A percentile compares a stretch with the other conserved stretches of the same genome.
Conservation (phyloP, 148 eudicot genomes). For the Simmondsia chinensis region DNA sequence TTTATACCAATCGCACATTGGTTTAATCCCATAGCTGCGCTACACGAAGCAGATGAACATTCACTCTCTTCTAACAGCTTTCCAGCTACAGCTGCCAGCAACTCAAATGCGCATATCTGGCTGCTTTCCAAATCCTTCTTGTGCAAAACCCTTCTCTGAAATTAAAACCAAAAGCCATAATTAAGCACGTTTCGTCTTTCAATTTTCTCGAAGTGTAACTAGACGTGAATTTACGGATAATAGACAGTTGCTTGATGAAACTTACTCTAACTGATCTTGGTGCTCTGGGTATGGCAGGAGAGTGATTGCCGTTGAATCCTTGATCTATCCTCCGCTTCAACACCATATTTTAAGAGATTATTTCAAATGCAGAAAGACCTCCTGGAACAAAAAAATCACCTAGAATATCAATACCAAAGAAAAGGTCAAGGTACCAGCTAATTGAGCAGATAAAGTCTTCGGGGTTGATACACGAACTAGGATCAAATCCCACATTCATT, state of each 20-base stretch:
- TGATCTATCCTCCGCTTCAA: slow-evolving; percentile 51
- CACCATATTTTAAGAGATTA: slow-evolving; percentile 87
- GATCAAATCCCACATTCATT: no score
- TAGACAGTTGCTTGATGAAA: no score
- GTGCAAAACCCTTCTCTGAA: slow-evolving; percentile 41
- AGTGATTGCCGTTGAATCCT: slow-evolving; percentile 45
- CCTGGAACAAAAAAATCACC: no score
- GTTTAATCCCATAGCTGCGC: slow-evolving; percentile 45
- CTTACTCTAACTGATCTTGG: slow-evolving; percentile 90
- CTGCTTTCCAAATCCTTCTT: slow-evolving; percentile 32
- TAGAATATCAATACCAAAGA: no score
- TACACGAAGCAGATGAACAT: slow-evolving; percentile 79
- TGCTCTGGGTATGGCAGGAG: slow-evolving; percentile 68
- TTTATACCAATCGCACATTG: slow-evolving; percentile 20
- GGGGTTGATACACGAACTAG: no score
- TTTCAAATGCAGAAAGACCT: no score
- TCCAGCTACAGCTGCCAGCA: slow-evolving; percentile 94
- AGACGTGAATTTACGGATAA: no score
- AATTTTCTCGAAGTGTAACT: no score
- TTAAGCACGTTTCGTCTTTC: no score
- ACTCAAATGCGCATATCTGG: slow-evolving; percentile 78
- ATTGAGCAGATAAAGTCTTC: no score
- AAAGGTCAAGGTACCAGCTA: no score
- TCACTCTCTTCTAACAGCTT: slow-evolving; percentile 85
- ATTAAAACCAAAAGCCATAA: slow-evolving; percentile 11